Evolutionary conservation across 768 basidiomycete species (phyloP).

Genomic region (Lactarius psammicola): DNA sequence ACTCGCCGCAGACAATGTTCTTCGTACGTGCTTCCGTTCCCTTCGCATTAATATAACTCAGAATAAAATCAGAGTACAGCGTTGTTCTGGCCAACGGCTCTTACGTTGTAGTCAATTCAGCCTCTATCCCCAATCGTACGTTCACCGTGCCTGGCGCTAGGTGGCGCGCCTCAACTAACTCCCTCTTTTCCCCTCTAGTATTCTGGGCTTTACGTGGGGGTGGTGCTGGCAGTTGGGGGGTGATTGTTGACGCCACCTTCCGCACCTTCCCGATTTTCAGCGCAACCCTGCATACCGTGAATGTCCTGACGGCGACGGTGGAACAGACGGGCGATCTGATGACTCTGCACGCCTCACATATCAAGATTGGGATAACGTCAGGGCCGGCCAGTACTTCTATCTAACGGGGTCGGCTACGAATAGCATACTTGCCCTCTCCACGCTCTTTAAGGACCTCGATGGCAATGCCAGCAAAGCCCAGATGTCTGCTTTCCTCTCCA

Average conservation of each 20-base stretch:
- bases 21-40: constrained; percentile 22
- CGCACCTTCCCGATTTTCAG: constrained; percentile 39
- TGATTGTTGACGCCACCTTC: constrained; percentile 40
- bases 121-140: constrained; percentile 19
- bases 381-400: constrained; percentile 33
- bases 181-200: constrained; percentile 17
- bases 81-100: constrained; percentile 21
- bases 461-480: constrained; percentile 25
- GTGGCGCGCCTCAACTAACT: background rate
- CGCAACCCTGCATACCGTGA: constrained; percentile 32
- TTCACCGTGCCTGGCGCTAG: background rate
- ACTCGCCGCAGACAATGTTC: constrained; percentile 32
- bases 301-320: constrained; percentile 36
- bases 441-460: constrained; percentile 30
- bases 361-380: constrained; percentile 12
- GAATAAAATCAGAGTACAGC: background rate
- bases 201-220: constrained; percentile 31
- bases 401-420: constrained; percentile 27
- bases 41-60: background rate
- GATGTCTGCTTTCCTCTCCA: constrained; percentile 19
- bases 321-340: constrained; percentile 42
- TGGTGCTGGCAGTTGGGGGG: constrained; percentile 38
- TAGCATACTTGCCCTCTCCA: constrained; percentile 16
- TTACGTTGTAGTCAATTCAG: constrained; percentile 6
- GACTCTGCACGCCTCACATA: constrained; percentile 27